Base-by-base conservation (phyloP, 768 basidiomycete species). In the Dioszegia aurantiaca region DNA sequence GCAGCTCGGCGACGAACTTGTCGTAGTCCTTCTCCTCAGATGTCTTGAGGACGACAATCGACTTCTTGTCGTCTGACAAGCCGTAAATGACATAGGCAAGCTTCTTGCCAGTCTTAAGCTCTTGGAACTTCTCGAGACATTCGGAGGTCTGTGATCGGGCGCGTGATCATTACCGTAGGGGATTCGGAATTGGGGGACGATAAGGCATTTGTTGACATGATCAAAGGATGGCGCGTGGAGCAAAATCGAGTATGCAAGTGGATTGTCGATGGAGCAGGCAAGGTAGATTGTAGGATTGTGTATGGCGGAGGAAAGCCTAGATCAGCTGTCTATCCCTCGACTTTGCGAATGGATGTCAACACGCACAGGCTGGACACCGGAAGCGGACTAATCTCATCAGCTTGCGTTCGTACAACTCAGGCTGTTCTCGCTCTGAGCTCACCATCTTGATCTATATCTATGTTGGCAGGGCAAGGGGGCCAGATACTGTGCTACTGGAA, bases 81-180 rank as follows among this genome's bases (percentile, higher is more conserved):
- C 68, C 79, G 81, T 84, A 95, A 77, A 91, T 81, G 80, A 97
- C 84, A 81, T 88, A 97, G 76, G 87, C 90, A 79, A 77, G 63
- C 78, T 83, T 85, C 82, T 86, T 87, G 67, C 82, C 81, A 27
- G 87, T 80, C 81, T 92, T 91, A 69, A 92, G 82, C 30, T 81
- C 79, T 69, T 88, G 82, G 81, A 78, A 91, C 45, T 72, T 74
- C 8, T 74, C 67, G 53, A 88, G 72, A 79, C 90, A 92, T 10
- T 80, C 72, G 72, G 87, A 87, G 65, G 87, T 78, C 80, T 86
- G 64, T 17, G 17, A 47, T 28, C 24, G 24, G 24, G 26, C 19
- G n/a, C n/a, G n/a, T n/a, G n/a, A n/a, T n/a, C n/a, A n/a, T n/a
- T n/a, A n/a, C n/a, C n/a, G n/a, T n/a, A n/a, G n/a, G n/a, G n/a